Evolutionary conservation across 139 green algal genomes (phyloP), one percentile per base, ranked within the genome.

Genomic region (Chlorella sp.): DNA sequence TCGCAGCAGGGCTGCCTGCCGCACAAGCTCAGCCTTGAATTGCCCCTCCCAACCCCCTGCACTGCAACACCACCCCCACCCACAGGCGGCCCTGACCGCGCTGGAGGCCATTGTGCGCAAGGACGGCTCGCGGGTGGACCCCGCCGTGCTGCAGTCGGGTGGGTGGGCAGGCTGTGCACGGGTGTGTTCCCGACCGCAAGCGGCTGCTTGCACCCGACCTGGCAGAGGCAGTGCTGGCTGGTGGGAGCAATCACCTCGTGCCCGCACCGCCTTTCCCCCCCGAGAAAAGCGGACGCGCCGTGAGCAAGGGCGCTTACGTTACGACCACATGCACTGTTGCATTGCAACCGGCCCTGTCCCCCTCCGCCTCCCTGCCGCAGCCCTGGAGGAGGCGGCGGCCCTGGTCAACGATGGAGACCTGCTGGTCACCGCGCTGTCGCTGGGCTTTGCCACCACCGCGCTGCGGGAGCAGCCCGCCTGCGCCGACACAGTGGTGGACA

Each of bases 361-460:
- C 41, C 22, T 22, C 74, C 24, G 38, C 81, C 34, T 32, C 79
- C 0, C 24, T 65, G 8, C 22, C 85, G 67, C 56, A 78, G 80
- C 46, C n/a, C 20, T 94, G 69, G 73, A 87, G 22, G 92, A 96
- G 88, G 84, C 91, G 2, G 73, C 89, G 0, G 43, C 80, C 24
- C 89, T 98, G 26, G 73, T 98, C 14, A 86, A 68, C 16, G 95
- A 98, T 78, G 81, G 80, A 0, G 96, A 99, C 90, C 88, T 98
- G 67, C 81, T 94, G 11, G 83, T 98, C 38, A 89, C 96, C 0
- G 88, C 93, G 11, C 83, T 93, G 19, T 89, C 89, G 22, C 89
- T 99, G 30, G 73, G 81, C 48, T 87, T 98, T 67, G 88, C 91
- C 43, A 89, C 84, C 54, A 93, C 89, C 6, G 79, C 97, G 65